These are phyloP conservation scores for Kwoniella bestiolae DNA, from an alignment of 768 basidiomycete species.

Conservation along the genomic window DNA sequence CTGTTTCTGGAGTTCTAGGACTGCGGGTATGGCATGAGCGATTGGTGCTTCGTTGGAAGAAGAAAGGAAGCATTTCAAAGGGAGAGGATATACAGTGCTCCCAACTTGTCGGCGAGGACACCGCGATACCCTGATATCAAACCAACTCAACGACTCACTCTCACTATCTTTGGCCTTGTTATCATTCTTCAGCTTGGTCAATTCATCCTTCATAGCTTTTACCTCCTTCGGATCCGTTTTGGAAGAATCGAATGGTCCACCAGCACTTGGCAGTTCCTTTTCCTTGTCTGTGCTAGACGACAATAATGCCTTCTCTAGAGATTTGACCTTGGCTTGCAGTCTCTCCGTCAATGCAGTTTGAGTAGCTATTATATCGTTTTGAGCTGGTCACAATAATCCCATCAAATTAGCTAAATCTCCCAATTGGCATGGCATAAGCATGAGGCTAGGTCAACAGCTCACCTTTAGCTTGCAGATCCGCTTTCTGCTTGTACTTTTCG, in stretches of 20 bases:
- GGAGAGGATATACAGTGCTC: too few relatives aligned
- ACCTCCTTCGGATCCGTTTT: conserved; percentile 48
- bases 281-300: conserved; percentile 1
- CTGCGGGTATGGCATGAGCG: neutral
- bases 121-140: too few relatives aligned
- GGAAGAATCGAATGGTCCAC: conserved; percentile 13
- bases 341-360: conserved; percentile 47
- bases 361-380: conserved; percentile 50
- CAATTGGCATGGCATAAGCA: too few relatives aligned
- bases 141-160: conserved; percentile 46
- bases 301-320: conserved; percentile 35
- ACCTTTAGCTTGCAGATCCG: conserved; percentile 44
- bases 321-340: conserved; percentile 36
- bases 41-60: too few relatives aligned
- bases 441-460: conserved; percentile 12
- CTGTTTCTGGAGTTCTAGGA: conserved; percentile 40
- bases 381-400: conserved; percentile 24
- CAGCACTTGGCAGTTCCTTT: conserved; percentile 1
- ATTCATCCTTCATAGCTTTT: conserved; percentile 40
- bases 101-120: too few relatives aligned
- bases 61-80: too few relatives aligned
- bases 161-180: conserved; percentile 41
- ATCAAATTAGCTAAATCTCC: too few relatives aligned
- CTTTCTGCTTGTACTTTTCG: conserved; percentile 50
- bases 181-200: conserved; percentile 28